Evolutionary conservation across 2,329 filamentous ascomycete species (phyloP).

Genomic region (Trichoderma arundinaceum): DNA sequence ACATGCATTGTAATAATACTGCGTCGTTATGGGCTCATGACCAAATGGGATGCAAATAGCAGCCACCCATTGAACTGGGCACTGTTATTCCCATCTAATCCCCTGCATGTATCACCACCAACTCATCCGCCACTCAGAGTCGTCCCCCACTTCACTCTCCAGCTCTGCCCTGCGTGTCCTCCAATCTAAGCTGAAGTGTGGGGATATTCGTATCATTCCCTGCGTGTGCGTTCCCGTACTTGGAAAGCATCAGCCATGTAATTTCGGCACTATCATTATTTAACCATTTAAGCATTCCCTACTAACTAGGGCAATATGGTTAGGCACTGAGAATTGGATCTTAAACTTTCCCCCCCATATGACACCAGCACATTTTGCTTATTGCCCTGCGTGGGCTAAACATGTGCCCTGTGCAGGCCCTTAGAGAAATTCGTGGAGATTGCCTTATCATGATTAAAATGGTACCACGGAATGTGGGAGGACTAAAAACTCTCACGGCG

Average conservation of each 20-base stretch:
- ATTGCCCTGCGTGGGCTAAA: constrained; percentile 38
- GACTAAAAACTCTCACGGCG: too few species aligned
- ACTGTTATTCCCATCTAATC: constrained; percentile 8
- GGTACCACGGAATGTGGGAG: background rate
- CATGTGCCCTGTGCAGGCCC: constrained; percentile 23
- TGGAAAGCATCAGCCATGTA: background rate
- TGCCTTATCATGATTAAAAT: background rate
- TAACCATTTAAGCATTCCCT: constrained; percentile 16
- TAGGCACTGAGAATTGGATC: background rate
- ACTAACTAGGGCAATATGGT: background rate
- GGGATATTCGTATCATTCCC: background rate
- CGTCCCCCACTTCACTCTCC: background rate
- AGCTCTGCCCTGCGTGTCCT: constrained; percentile 20
- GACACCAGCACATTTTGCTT: background rate
- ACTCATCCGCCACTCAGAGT: background rate
- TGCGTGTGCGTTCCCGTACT: constrained; percentile 10
- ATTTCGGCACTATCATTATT: background rate
- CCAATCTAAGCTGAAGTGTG: constrained; percentile 3
- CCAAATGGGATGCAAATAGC: too few species aligned
- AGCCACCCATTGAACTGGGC: background rate
- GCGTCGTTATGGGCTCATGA: too few species aligned
- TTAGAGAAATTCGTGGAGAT: background rate
- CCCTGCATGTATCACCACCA: constrained; percentile 1
- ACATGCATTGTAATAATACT: too few species aligned
- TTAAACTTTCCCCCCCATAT: constrained; percentile 1